phyloP scores from a whole-genome alignment of 345 rosid species.

The Clausena lansium region DNA sequence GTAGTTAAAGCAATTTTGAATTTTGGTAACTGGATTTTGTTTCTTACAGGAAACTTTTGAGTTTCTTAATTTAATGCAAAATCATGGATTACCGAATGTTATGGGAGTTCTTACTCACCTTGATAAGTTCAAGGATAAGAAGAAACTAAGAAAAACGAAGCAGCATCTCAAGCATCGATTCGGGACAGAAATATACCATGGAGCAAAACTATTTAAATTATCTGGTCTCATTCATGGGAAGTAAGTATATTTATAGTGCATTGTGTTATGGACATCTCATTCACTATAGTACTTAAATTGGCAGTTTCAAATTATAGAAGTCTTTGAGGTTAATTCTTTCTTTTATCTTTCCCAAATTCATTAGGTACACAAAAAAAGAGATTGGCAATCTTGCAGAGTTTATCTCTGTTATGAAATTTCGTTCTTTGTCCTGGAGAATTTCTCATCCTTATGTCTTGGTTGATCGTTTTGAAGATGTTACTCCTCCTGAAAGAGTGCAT shows the following conservation, averaged over 20 bases:
- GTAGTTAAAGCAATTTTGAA: neutral
- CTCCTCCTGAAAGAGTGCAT: constrained; percentile 78
- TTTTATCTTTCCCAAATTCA: constrained; percentile 11
- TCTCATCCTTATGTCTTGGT: constrained; percentile 88
- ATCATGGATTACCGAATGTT: constrained; percentile 89
- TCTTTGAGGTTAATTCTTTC: neutral
- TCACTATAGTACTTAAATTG: neutral
- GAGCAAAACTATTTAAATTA: constrained; percentile 88
- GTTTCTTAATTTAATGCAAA: constrained; percentile 90
- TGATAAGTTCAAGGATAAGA: constrained; percentile 86
- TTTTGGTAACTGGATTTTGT: constrained; percentile 9
- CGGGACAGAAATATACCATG: constrained; percentile 85
- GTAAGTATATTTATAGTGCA: constrained; percentile 44
- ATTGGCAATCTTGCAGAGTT: constrained; percentile 79
- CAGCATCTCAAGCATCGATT: constrained; percentile 92
- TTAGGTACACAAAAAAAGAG: constrained; percentile 78
- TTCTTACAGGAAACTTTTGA: constrained; percentile 85
- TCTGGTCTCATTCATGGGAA: constrained; percentile 87
- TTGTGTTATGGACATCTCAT: neutral
- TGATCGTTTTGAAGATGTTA: constrained; percentile 94
- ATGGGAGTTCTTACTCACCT: constrained; percentile 99
- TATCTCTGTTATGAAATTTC: constrained; percentile 74
- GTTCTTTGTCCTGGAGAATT: constrained; percentile 79
- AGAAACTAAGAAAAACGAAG: constrained; percentile 86
- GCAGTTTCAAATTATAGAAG: neutral